Evolutionary conservation across 805 yeast genomes (phyloP), one percentile per base, ranked within the genome.

Genomic region (Komagataella pseudopastoris): DNA sequence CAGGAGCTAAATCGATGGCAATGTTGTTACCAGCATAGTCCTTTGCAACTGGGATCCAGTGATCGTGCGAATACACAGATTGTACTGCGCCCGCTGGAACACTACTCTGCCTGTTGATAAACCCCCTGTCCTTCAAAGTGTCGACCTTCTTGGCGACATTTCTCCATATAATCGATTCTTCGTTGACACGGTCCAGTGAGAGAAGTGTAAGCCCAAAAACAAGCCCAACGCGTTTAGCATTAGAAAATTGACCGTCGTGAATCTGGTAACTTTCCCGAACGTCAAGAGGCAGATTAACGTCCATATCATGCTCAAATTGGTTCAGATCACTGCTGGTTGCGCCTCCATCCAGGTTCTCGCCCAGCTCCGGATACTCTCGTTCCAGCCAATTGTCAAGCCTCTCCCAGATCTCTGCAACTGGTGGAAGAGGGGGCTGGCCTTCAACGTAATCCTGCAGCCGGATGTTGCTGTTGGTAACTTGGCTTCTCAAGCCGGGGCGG

Each of bases 1-100:
- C 96, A 1, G 93, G 91, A 2, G 87, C 82, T 54, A 91, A 74
- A 68, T 91, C 99, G 14, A 93, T 71, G 50, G 89, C 99, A 56
- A 91, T 82, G 65, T 89, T 90, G 69, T 91, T 91, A 48, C 99
- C 99, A 20, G 81, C 83, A 51, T 78, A 81, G 64, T 91, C 99
- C 49, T 91, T 88, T 44, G 87, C 80, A 50, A 91, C 66, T 3
- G 99, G 98, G 53, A 91, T 81, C 99, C 99, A 91, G 59, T 77
- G 79, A 3, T 88, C 81, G 64, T 88, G 88, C n/a, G 96, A 91
- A 66, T 88, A 93, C 6, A 81, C 80, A 6, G 77, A 75, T 63
- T 86, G 85, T 47, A 89, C 71, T 10, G 81, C 70, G 5, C 81
- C 83, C 17, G 85, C 85, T 6, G 99, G 99, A 14, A 88, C 72